Evolutionary conservation across 2,329 filamentous ascomycete species (phyloP), one percentile per base, ranked within the genome.

Genomic region (Claviceps digitariae): DNA sequence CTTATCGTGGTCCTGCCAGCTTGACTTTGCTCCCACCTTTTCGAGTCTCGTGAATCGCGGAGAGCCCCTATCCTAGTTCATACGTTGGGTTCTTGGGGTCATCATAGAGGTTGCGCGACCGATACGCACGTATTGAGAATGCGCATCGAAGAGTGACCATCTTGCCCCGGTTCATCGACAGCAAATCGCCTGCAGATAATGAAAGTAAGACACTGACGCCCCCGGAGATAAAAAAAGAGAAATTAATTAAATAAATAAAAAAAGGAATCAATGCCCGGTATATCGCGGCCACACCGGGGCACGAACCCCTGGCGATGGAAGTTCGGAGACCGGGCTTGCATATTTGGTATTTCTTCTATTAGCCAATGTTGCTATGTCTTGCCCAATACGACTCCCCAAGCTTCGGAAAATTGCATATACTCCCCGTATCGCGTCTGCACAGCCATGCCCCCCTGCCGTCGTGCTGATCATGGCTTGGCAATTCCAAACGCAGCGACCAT

Each of bases 21-120:
- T 36, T 54, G 45, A 5, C 15, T 47, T 17, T 23, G 23, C 48
- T 40, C 41, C 23, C 15, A 2, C 36, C 43, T 29, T 47, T 41
- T 48, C 21, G 41, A 38, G 43, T 44, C n/a, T n/a, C n/a, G n/a
- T n/a, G n/a, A n/a, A n/a, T n/a, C n/a, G n/a, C n/a, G n/a, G n/a
- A n/a, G n/a, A n/a, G 34, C 34, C 43, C 46, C 51, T 40, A 48
- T 54, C 52, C 47, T 8, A 13, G 38, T 43, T 51, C 41, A 31
- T 47, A 12, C 48, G 17, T 27, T 43, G 48, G 29, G 17, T 10
- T 20, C 9, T 25, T 15, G 43, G 20, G 29, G 27, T 8, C 45
- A n/a, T 46, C 44, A 31, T 34, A 15, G 29, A 48, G 7, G 13
- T 12, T 48, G 45, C 27, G 12, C 45, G 29, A 34, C n/a, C 44